Conservation (phyloP, 1,284 basidiomycete species). For the Vanrija sp. region DNA sequence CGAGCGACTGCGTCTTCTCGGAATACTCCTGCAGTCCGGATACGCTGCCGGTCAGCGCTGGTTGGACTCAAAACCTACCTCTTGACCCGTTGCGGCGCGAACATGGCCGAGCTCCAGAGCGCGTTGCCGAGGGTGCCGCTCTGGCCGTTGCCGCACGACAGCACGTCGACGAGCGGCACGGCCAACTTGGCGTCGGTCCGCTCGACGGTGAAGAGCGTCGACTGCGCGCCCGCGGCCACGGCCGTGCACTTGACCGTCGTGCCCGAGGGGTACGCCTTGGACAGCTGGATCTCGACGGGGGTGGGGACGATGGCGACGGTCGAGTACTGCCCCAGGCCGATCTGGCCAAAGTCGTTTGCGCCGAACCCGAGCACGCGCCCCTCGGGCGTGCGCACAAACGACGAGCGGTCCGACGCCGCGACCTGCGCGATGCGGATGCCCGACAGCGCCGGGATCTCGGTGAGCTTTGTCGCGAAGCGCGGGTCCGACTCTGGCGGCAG, state of each 20-base stretch:
- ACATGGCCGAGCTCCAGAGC: conserved; percentile 69
- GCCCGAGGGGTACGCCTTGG: conserved; percentile 54
- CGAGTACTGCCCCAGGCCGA: conserved; percentile 70
- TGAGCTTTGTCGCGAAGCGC: conserved; percentile 67
- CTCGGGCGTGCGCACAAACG: conserved; percentile 63
- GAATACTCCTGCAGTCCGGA: conserved; percentile 80
- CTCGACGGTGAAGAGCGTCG: conserved; percentile 71
- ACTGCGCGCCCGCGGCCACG: conserved; percentile 59
- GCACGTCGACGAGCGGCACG: conserved; percentile 59
- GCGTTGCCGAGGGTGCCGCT: conserved; percentile 80
- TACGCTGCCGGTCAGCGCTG: conserved; percentile 46
- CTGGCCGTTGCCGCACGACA: conserved; percentile 76
- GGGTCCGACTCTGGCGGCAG: conserved; percentile 52
- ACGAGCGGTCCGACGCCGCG: conserved; percentile 68
- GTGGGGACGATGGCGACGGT: conserved; percentile 69
- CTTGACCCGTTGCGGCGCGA: conserved; percentile 69
- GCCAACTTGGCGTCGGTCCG: conserved; percentile 41
- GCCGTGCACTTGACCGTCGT: conserved; percentile 61
- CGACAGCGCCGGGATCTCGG: conserved; percentile 72
- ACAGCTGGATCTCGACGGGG: conserved; percentile 77
- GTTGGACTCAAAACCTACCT: conserved; percentile 45
- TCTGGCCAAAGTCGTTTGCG: conserved; percentile 78
- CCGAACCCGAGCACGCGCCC: conserved; percentile 87
- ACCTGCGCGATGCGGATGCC: conserved; percentile 66
- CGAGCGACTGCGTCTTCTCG: conserved; percentile 59